These are phyloP conservation scores for Verticillium longisporum DNA, from an alignment of 2,329 filamentous ascomycete species.

Conservation along the genomic window DNA sequence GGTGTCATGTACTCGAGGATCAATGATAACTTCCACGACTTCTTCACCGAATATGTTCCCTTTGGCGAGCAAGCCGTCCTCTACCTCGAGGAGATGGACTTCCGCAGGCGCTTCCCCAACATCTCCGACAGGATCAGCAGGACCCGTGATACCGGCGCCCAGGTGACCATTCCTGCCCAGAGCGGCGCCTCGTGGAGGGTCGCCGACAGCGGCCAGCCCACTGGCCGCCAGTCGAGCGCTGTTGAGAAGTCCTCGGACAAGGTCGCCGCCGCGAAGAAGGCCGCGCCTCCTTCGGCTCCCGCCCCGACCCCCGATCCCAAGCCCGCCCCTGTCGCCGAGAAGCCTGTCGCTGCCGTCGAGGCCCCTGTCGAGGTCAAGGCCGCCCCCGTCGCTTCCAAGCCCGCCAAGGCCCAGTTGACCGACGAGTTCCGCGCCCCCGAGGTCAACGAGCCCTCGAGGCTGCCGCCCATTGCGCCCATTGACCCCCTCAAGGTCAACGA, in stretches of 20 bases:
- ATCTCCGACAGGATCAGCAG: conserved; percentile 36
- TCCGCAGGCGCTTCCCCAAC: conserved; percentile 72
- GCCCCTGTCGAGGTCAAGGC: conserved; percentile 11
- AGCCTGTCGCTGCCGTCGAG: conserved; percentile 21
- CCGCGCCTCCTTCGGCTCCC: conserved; percentile 10
- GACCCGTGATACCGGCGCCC: conserved; percentile 52
- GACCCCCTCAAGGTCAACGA: conserved; percentile 70
- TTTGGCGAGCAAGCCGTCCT: conserved; percentile 91
- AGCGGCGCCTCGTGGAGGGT: conserved; percentile 81
- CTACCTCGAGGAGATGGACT: conserved; percentile 93
- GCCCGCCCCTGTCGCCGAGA: conserved; percentile 8
- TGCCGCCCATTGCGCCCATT: conserved; percentile 61
- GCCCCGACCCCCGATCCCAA: conserved; percentile 1
- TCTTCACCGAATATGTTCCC: conserved; percentile 95
- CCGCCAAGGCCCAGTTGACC: conserved; percentile 11
- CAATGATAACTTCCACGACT: conserved; percentile 97
- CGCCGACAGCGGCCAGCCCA: conserved; percentile 50
- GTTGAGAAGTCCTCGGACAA: conserved; percentile 26
- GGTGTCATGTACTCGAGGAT: conserved; percentile 89
- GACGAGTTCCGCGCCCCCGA: conserved; percentile 47
- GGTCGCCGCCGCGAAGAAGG: conserved; percentile 19
- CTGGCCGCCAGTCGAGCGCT: conserved; percentile 57
- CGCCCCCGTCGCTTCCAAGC: conserved; percentile 11
- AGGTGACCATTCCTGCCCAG: conserved; percentile 76
- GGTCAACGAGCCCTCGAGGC: conserved; percentile 58